phyloP scores from a whole-genome alignment of 345 rosid genomes.

The Hevea brasiliensis region DNA sequence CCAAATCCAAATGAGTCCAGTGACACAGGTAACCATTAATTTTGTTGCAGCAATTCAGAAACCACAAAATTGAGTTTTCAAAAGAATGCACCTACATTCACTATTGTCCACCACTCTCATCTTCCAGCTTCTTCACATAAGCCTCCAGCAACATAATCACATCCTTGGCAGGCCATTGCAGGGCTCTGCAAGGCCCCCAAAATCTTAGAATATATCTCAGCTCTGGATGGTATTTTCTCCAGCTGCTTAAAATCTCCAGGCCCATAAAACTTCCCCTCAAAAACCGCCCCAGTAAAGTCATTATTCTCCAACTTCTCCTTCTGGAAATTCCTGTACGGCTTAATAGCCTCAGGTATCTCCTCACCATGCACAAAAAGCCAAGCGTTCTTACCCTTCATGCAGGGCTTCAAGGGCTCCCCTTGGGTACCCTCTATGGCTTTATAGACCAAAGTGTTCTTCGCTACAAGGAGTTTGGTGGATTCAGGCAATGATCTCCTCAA shows the following conservation, averaged over 20 bases:
- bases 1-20: not conserved
- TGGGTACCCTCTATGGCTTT: slow-evolving; percentile 90
- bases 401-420: slow-evolving; percentile 81
- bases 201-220: slow-evolving; percentile 81
- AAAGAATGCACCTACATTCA: slow-evolving; percentile 6
- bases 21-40: not conserved
- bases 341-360: slow-evolving; percentile 79
- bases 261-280: slow-evolving; percentile 85
- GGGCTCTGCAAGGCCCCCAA: slow-evolving; percentile 79
- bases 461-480: slow-evolving; percentile 64
- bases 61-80: not conserved
- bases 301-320: slow-evolving; percentile 68
- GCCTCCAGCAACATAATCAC: slow-evolving; percentile 80
- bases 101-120: slow-evolving; percentile 58
- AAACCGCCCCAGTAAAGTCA: slow-evolving; percentile 86
- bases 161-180: slow-evolving; percentile 78
- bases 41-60: slow-evolving; percentile 13
- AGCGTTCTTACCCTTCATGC: slow-evolving; percentile 96
- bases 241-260: slow-evolving; percentile 71
- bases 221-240: slow-evolving; percentile 80
- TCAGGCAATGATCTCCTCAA: slow-evolving; percentile 71
- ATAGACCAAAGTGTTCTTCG: slow-evolving; percentile 79
- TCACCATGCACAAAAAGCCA: slow-evolving; percentile 92
- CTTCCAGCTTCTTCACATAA: slow-evolving; percentile 85
- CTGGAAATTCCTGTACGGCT: slow-evolving; percentile 76